These are phyloP conservation scores for Botrytis medusae DNA, from an alignment of 2,329 filamentous ascomycete genomes.

Conservation along the genomic window DNA sequence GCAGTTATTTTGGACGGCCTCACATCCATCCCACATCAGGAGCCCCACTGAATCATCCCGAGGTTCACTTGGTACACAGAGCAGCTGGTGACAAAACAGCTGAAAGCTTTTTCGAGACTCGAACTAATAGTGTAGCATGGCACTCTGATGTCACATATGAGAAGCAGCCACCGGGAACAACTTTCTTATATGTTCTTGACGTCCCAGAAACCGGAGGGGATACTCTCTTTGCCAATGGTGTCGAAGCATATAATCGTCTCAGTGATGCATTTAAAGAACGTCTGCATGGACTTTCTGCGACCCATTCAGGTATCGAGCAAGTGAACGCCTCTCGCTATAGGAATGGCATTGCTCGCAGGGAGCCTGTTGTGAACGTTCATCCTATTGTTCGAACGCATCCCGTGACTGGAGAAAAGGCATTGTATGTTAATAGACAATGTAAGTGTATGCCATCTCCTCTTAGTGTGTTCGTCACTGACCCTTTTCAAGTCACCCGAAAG, in stretches of 20 bases:
- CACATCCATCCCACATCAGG: conserved; percentile 82
- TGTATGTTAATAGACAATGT: conserved; percentile 84
- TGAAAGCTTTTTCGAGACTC: conserved; percentile 62
- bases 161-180: conserved; percentile 83
- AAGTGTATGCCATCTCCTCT: conserved; percentile 40
- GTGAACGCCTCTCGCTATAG: conserved; percentile 65
- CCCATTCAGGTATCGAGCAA: conserved; percentile 82
- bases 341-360: conserved; percentile 70
- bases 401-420: conserved; percentile 76
- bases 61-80: conserved; percentile 77
- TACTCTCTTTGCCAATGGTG: conserved; percentile 78
- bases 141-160: conserved; percentile 90
- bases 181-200: conserved; percentile 86
- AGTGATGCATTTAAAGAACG: conserved; percentile 77
- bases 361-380: conserved; percentile 72
- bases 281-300: conserved; percentile 75
- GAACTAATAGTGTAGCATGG: conserved; percentile 83
- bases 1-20: conserved; percentile 74
- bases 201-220: conserved; percentile 78
- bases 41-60: conserved; percentile 69
- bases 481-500: conserved; percentile 65
- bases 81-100: conserved; percentile 62
- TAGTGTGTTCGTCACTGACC: conserved; percentile 18
- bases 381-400: conserved; percentile 81
- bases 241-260: conserved; percentile 76